Percentiles rank a stretch among this genome's conserved stretches.
Evolutionary conservation across 2,329 filamentous ascomycete genomes (phyloP).

Genomic region (Penicillium sp.): DNA sequence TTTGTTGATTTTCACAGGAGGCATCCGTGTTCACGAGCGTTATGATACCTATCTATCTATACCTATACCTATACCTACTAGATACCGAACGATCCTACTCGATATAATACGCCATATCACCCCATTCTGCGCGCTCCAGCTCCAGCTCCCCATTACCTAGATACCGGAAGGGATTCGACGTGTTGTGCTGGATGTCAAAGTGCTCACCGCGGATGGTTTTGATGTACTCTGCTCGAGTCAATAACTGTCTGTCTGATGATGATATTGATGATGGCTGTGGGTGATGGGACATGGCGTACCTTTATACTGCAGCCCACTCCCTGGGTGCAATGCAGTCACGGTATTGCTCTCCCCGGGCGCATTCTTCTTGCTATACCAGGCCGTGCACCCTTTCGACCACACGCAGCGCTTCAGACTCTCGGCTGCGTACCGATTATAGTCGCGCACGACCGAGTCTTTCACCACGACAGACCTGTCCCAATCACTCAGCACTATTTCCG

Average conservation of each 20-base stretch:
- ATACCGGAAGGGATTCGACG: constrained; percentile 20
- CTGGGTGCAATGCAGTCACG: constrained; percentile 32
- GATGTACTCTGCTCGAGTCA: constrained; percentile 14
- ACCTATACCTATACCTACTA: too few species aligned
- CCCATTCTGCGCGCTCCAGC: constrained; percentile 16
- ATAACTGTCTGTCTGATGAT: not conserved
- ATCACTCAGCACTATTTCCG: too few species aligned
- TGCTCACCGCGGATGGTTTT: constrained; percentile 23
- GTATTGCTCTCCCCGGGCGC: constrained; percentile 11
- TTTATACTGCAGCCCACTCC: constrained; percentile 31
- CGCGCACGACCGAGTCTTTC: constrained; percentile 23
- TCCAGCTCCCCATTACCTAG: constrained; percentile 23
- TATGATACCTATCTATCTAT: not conserved
- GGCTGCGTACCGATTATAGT: constrained; percentile 30
- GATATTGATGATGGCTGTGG: too few species aligned
- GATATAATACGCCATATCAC: constrained; percentile 22
- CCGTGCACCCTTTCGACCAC: constrained; percentile 33
- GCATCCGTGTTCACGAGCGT: not conserved
- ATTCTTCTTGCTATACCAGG: constrained; percentile 30
- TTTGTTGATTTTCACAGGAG: not conserved
- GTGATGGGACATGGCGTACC: constrained; percentile 9
- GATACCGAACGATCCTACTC: not conserved
- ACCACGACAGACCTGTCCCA: constrained; percentile 21
- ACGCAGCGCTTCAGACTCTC: constrained; percentile 30
- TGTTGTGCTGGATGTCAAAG: constrained; percentile 25